Conservation (phyloP, 352 stramenopile species). For the Pythium oligandrum region DNA sequence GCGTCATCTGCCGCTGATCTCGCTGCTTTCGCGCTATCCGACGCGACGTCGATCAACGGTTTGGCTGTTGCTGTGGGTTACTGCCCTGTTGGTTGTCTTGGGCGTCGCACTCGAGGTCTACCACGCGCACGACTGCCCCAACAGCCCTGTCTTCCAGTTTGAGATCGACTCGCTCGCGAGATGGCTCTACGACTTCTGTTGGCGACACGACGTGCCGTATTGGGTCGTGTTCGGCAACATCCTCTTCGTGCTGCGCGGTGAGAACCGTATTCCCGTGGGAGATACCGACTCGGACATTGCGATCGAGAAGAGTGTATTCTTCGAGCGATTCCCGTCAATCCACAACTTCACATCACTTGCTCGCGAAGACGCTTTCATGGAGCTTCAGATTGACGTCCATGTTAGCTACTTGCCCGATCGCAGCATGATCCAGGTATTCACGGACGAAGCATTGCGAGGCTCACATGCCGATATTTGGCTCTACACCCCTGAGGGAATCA, state of each 20-base stretch:
- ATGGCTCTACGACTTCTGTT: constrained; percentile 54
- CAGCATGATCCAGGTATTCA: constrained; percentile 65
- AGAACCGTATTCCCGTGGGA: constrained; percentile 56
- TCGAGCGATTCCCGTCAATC: constrained; percentile 42
- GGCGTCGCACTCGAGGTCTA: constrained; percentile 55
- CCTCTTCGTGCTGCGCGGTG: constrained; percentile 65
- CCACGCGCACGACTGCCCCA: constrained; percentile 53
- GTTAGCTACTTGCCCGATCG: constrained; percentile 50
- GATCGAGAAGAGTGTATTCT: constrained; percentile 53
- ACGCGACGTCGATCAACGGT: constrained; percentile 18
- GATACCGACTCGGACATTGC: constrained; percentile 79
- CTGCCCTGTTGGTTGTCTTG: constrained; percentile 27
- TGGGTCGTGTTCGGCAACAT: constrained; percentile 74
- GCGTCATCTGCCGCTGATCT: constrained; percentile 22
- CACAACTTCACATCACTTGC: constrained; percentile 49
- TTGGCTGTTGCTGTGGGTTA: constrained; percentile 36
- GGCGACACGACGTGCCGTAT: constrained; percentile 45
- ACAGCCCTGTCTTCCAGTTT: constrained; percentile 59
- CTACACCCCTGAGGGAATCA: constrained; percentile 45
- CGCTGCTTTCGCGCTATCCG: constrained; percentile 11
- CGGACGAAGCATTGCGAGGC: constrained; percentile 35
- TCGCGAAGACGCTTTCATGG: constrained; percentile 32
- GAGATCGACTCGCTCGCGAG: constrained; percentile 66
- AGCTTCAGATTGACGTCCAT: constrained; percentile 40
- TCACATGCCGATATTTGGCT: constrained; percentile 80